phyloP scores from a whole-genome alignment of 257 asterid genomes.

The Apocynum venetum region DNA sequence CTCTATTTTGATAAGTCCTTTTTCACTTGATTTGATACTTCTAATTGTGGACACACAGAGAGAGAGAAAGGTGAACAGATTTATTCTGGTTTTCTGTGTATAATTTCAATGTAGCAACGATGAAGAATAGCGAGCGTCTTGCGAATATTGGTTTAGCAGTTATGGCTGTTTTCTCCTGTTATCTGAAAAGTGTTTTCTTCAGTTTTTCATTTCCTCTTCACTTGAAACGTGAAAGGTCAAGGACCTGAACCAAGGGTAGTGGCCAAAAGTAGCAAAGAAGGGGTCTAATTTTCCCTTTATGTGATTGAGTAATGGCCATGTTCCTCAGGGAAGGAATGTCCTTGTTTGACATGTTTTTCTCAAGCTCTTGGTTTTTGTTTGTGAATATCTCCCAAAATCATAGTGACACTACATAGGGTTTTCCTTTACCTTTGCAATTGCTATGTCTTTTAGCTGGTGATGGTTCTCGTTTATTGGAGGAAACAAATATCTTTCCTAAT shows the following conservation, averaged over 20 bases:
- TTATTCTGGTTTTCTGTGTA: neutral
- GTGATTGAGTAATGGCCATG: neutral
- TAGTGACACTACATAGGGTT: too few relatives aligned
- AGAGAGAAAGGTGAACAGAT: neutral
- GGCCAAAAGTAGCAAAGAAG: neutral
- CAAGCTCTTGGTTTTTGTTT: neutral
- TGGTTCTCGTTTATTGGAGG: neutral
- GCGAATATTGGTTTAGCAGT: slow-evolving; percentile 46
- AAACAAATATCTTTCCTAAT: neutral
- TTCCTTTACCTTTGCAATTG: neutral
- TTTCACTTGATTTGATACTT: neutral
- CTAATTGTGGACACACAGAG: neutral
- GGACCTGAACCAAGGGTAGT: neutral
- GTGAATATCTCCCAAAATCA: too few relatives aligned
- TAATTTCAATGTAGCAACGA: slow-evolving; percentile 9
- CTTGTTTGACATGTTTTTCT: neutral
- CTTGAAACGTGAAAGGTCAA: neutral
- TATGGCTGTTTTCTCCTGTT: slow-evolving; percentile 1
- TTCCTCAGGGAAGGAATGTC: neutral
- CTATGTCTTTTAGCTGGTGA: neutral
- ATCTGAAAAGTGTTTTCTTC: neutral
- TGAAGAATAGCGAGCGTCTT: slow-evolving; percentile 40
- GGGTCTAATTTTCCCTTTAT: neutral
- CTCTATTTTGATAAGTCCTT: neutral
- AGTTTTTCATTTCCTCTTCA: neutral